Percentiles rank a stretch among this genome's conserved stretches.
phyloP scores from a whole-genome alignment of 805 yeast species.

The Candida orba region DNA sequence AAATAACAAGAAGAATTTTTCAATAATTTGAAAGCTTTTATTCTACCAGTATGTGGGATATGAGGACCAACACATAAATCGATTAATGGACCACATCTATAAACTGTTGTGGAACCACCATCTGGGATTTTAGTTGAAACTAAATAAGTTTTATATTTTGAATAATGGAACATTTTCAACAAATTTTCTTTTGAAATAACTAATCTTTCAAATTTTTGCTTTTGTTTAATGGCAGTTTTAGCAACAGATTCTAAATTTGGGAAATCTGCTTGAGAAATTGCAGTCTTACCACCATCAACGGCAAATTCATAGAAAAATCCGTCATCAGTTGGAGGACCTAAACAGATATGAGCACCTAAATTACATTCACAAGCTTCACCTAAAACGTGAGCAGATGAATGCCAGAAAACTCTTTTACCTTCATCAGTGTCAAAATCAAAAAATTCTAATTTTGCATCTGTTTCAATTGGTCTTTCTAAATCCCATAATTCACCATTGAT shows the following conservation, averaged over 20 bases:
- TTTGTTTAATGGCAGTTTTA: constrained; percentile 85
- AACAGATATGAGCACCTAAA: constrained; percentile 85
- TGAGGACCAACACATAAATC: constrained; percentile 98
- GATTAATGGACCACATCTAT: constrained; percentile 95
- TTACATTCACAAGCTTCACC: constrained; percentile 99
- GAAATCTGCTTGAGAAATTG: constrained; percentile 78
- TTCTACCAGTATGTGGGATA: constrained; percentile 93
- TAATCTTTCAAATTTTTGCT: constrained; percentile 91
- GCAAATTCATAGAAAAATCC: constrained; percentile 98
- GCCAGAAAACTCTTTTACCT: constrained; percentile 97
- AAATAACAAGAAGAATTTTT: constrained; percentile 96
- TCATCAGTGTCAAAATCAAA: constrained; percentile 91
- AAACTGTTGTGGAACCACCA: constrained; percentile 92
- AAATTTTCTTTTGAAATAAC: constrained; percentile 88
- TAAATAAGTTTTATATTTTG: constrained; percentile 88
- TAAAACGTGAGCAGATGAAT: constrained; percentile 94
- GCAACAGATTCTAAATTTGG: constrained; percentile 78
- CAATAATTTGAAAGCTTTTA: constrained; percentile 87
- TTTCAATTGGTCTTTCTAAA: constrained; percentile 86
- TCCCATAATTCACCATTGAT: constrained; percentile 93
- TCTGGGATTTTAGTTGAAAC: constrained; percentile 89
- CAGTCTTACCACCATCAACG: constrained; percentile 66
- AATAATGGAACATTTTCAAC: constrained; percentile 88
- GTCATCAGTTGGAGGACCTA: constrained; percentile 96
- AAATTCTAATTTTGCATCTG: constrained; percentile 60